A percentile compares a stretch with the other conserved stretches of the same genome.
Evolutionary conservation across 768 basidiomycete species (phyloP).

Genomic region (Boletus pseudo-olivaceus): DNA sequence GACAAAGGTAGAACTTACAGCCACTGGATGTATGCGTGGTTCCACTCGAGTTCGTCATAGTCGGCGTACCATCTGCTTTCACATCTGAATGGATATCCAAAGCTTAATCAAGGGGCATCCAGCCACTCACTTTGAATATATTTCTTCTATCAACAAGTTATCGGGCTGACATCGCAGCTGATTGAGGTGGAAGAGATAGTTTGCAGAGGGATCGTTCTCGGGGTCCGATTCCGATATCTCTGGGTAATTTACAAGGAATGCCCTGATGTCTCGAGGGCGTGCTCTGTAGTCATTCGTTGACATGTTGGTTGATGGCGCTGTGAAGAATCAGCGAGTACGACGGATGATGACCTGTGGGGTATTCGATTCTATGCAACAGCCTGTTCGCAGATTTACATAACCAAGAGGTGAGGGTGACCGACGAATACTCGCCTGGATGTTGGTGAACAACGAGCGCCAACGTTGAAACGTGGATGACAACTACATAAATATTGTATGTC

Average conservation of each 20-base stretch:
- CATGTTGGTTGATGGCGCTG: conserved; percentile 11
- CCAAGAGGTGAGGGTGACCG: neutral
- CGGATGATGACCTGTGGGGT: conserved; percentile 5
- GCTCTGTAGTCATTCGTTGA: conserved; percentile 3
- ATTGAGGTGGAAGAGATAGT: conserved; percentile 63
- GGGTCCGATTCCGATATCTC: conserved; percentile 6
- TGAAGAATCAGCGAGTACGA: conserved; percentile 7
- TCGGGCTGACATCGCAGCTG: conserved; percentile 57
- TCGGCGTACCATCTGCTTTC: conserved; percentile 59
- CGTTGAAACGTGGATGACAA: neutral
- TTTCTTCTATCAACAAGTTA: conserved; percentile 55
- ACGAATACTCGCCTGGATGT: too few species aligned
- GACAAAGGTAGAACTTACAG: conserved; percentile 45
- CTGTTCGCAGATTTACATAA: neutral
- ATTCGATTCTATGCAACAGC: conserved; percentile 1
- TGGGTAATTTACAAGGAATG: conserved; percentile 28
- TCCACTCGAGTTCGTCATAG: conserved; percentile 57
- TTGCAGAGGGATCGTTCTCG: conserved; percentile 30
- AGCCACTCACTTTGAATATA: conserved; percentile 51
- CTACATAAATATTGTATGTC: neutral
- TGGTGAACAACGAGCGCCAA: neutral
- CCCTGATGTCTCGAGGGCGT: conserved; percentile 22
- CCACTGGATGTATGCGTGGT: conserved; percentile 79
- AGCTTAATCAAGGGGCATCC: neutral
- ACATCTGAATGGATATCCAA: neutral